A percentile compares a stretch with the other conserved stretches of the same genome.
phyloP scores from a whole-genome alignment of 176 grass and related monocot species.

The Avena sativa region DNA sequence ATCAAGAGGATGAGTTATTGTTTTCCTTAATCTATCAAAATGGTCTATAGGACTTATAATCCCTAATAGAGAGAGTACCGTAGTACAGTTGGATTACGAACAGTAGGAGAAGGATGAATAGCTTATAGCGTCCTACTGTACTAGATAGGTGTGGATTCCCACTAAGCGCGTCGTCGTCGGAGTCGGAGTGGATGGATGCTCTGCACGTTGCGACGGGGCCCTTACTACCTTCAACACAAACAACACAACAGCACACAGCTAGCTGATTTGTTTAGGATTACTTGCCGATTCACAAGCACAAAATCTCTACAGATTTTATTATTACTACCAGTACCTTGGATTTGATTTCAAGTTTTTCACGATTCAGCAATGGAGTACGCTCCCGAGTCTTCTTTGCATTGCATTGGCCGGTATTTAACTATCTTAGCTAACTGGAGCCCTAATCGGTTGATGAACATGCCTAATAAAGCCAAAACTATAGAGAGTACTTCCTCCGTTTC shows the following conservation, averaged over 20 bases:
- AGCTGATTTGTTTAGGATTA: background rate
- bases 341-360: slow-evolving; percentile 19
- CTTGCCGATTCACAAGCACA: background rate
- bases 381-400: background rate
- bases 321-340: background rate
- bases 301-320: slow-evolving; percentile 4
- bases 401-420: background rate
- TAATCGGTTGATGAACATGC: background rate
- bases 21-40: no score
- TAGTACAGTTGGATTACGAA: background rate
- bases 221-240: slow-evolving; percentile 27
- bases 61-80: no score
- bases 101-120: background rate
- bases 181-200: slow-evolving; percentile 42
- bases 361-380: background rate
- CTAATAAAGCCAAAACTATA: background rate
- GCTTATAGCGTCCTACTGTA: no score
- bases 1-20: no score
- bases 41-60: no score
- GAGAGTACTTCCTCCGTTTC: no score
- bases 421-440: background rate
- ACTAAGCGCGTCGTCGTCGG: slow-evolving; percentile 49
- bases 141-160: slow-evolving; percentile 12
- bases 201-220: slow-evolving; percentile 51
- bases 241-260: background rate